A percentile compares a stretch with the other conserved stretches of the same genome.
Conservation (phyloP, 1,139 yeast species). For the Scheffersomyces parashehatae region DNA sequence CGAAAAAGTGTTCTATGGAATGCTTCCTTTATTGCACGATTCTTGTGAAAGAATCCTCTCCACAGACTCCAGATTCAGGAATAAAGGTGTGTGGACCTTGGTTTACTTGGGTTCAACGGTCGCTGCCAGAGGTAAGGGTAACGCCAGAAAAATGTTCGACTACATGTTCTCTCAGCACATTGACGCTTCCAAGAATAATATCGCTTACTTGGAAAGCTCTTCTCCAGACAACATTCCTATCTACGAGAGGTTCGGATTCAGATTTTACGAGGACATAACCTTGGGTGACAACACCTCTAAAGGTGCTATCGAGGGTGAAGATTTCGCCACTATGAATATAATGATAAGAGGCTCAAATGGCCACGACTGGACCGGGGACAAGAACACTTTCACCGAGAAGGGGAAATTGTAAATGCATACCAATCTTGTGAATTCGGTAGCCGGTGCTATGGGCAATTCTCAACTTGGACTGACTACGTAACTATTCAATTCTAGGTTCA, state of each 20-base stretch:
- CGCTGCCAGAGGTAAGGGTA: conserved; percentile 68
- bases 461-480: neutral
- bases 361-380: conserved; percentile 33
- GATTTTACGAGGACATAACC: conserved; percentile 48
- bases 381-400: conserved; percentile 10
- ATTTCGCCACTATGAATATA: conserved; percentile 57
- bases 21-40: conserved; percentile 59
- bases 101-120: conserved; percentile 62
- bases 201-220: conserved; percentile 62
- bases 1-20: conserved; percentile 52
- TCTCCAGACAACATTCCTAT: conserved; percentile 55
- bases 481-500: too few species aligned
- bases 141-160: conserved; percentile 59
- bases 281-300: conserved; percentile 41
- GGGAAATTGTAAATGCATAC: conserved; percentile 7
- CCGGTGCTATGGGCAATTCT: neutral
- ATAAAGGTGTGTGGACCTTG: conserved; percentile 52
- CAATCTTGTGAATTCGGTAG: neutral
- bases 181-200: conserved; percentile 42
- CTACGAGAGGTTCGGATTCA: conserved; percentile 58
- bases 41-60: conserved; percentile 40
- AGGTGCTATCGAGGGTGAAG: conserved; percentile 40
- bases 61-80: conserved; percentile 35
- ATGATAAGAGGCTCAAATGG: conserved; percentile 56
- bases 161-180: conserved; percentile 53